Conservation (phyloP, 208 protist genomes). For the Acanthamoeba sp. region DNA sequence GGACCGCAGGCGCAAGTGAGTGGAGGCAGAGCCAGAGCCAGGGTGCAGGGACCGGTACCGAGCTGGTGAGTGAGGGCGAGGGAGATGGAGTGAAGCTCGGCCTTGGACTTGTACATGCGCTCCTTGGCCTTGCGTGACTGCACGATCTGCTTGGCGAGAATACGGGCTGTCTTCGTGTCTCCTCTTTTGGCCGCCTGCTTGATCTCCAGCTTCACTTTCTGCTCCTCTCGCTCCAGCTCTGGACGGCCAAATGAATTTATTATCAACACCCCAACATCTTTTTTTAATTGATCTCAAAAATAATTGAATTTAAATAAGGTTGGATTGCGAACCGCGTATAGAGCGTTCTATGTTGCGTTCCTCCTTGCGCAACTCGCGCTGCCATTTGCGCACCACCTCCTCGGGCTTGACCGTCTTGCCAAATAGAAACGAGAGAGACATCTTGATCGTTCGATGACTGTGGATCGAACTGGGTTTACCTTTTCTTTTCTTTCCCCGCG, state of each 20-base stretch:
- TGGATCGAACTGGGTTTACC: not conserved
- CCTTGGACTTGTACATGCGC: slow-evolving; percentile 66
- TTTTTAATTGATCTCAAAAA: not conserved
- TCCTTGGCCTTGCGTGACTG: slow-evolving; percentile 65
- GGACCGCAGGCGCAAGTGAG: not conserved
- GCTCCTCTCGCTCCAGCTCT: slow-evolving; percentile 56
- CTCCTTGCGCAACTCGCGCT: slow-evolving; percentile 52
- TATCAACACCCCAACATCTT: not conserved
- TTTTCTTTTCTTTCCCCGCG: not conserved
- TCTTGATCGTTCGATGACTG: not conserved
- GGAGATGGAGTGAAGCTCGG: slow-evolving; percentile 63
- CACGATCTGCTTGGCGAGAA: slow-evolving; percentile 66
- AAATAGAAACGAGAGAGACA: slow-evolving; percentile 55
- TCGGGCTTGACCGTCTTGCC: slow-evolving; percentile 51
- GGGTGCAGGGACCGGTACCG: not conserved
- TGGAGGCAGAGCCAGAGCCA: not conserved
- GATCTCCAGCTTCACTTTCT: slow-evolving; percentile 61
- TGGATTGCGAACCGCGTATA: not conserved
- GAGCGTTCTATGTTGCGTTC: slow-evolving; percentile 43
- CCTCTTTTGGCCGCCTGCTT: slow-evolving; percentile 1
- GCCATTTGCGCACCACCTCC: slow-evolving; percentile 62
- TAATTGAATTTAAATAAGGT: not conserved
- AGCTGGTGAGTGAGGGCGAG: slow-evolving; percentile 31
- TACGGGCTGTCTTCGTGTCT: not conserved
- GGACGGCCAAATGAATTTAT: not conserved